phyloP scores from a whole-genome alignment of 345 rosid genomes.

The Boechera divaricarpa region DNA sequence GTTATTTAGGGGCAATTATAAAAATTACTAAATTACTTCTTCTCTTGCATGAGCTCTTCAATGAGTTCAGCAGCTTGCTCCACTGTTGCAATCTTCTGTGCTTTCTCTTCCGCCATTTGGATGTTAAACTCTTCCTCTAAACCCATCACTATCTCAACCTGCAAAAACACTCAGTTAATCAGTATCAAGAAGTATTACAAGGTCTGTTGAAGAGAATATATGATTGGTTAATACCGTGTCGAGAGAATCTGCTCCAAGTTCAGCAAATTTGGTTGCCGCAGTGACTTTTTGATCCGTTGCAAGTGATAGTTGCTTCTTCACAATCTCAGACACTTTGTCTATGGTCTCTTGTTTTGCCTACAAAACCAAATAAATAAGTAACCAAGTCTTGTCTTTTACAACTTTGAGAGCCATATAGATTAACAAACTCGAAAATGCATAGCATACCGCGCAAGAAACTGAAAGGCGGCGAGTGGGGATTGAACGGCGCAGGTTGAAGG shows the following conservation, averaged over 20 bases:
- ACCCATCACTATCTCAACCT: conserved; percentile 88
- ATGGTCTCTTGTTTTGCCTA: conserved; percentile 74
- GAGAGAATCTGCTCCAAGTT: conserved; percentile 84
- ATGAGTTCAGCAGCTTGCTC: conserved; percentile 75
- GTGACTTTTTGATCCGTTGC: conserved; percentile 44
- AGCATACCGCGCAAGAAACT: conserved; percentile 65
- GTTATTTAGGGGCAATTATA: not conserved
- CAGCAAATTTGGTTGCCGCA: conserved; percentile 60
- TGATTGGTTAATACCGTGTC: conserved; percentile 52
- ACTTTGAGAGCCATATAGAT: not conserved
- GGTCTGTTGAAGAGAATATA: no score
- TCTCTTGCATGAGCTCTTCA: conserved; percentile 56
- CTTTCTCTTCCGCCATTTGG: conserved; percentile 67
- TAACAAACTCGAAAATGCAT: not conserved
- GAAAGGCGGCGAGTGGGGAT: conserved; percentile 54
- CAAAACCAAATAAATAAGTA: conserved; percentile 6
- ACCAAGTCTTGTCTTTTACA: not conserved
- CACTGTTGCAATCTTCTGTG: conserved; percentile 64
- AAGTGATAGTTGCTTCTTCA: conserved; percentile 69
- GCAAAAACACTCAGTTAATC: not conserved
- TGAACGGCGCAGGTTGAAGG: conserved; percentile 44
- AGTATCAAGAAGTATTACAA: not conserved
- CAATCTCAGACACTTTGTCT: conserved; percentile 62
- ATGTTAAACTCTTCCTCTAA: conserved; percentile 72
- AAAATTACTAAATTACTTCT: conserved; percentile 35